A percentile compares a stretch with the other conserved stretches of the same genome.
phyloP scores from a whole-genome alignment of 177 flowering plant species.

The Vitis hybrid region DNA sequence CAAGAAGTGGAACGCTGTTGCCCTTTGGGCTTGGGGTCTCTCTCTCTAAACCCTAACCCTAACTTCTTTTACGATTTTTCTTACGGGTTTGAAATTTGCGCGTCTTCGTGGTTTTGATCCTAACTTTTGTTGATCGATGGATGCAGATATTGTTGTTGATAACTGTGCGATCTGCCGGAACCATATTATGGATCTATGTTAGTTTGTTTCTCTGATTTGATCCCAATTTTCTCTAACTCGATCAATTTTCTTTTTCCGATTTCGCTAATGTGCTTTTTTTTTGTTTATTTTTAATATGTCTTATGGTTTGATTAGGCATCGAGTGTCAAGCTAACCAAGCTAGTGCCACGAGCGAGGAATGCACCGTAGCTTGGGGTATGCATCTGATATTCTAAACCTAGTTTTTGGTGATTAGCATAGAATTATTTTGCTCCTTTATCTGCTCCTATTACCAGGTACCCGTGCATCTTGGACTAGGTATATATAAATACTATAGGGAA shows the following conservation, averaged over 20 bases:
- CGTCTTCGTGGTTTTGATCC: background rate
- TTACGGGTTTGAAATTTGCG: background rate
- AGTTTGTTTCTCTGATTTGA: constrained; percentile 20
- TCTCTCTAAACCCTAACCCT: constrained; percentile 11
- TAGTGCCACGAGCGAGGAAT: constrained; percentile 85
- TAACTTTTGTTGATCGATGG: constrained; percentile 5
- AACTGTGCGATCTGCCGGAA: constrained; percentile 88
- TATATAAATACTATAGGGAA: no score
- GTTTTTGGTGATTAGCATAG: background rate
- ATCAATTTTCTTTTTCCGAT: background rate
- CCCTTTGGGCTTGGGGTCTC: constrained; percentile 93
- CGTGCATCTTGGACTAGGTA: no score
- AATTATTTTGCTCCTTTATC: no score
- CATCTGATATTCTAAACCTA: background rate
- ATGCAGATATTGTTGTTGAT: constrained; percentile 85
- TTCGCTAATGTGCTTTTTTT: background rate
- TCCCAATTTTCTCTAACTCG: background rate
- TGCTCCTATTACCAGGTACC: no score
- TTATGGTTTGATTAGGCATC: constrained; percentile 44
- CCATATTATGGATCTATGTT: constrained; percentile 92
- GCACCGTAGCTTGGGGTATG: constrained; percentile 93
- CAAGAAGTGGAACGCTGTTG: constrained; percentile 88
- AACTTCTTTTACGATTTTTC: background rate
- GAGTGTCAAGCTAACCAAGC: constrained; percentile 92
- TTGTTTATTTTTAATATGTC: background rate